A percentile compares a stretch with the other conserved stretches of the same genome.
phyloP scores from a whole-genome alignment of 2,329 filamentous ascomycete species.

The Phaeosphaeriaceae sp. region DNA sequence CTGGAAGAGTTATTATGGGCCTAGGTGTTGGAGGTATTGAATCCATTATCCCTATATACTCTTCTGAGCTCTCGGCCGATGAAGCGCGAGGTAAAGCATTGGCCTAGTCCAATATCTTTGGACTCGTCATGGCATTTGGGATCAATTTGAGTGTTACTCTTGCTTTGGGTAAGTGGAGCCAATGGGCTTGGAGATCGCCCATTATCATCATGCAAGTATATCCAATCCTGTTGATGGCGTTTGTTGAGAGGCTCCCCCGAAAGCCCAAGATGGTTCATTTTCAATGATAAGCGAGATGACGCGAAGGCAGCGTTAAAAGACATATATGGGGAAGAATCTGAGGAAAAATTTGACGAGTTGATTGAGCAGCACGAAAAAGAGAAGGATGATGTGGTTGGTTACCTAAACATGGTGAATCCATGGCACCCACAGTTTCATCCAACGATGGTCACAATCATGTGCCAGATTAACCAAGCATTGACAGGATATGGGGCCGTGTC shows the following conservation, averaged over 20 bases:
- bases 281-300: conserved; percentile 57
- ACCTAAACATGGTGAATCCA: conserved; percentile 65
- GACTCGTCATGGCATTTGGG: conserved; percentile 65
- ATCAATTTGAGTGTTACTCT: conserved; percentile 64
- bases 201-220: conserved; percentile 68
- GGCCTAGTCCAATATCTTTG: conserved; percentile 68
- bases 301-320: conserved; percentile 57
- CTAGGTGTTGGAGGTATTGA: conserved; percentile 67
- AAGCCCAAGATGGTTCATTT: conserved; percentile 64
- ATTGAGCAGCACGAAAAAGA: conserved; percentile 59
- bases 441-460: conserved; percentile 67
- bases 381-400: conserved; percentile 55
- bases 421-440: conserved; percentile 64
- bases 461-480: conserved; percentile 66
- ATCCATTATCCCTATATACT: conserved; percentile 66
- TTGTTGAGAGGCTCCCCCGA: conserved; percentile 63
- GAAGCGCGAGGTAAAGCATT: conserved; percentile 63
- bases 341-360: conserved; percentile 59
- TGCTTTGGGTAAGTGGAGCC: conserved; percentile 59
- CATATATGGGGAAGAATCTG: conserved; percentile 60
- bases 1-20: conserved; percentile 61
- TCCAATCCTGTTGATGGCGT: conserved; percentile 59
- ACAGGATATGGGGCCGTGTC: conserved; percentile 66
- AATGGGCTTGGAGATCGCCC: conserved; percentile 68
- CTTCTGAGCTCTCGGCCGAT: conserved; percentile 63